phyloP scores from a whole-genome alignment of 495 filamentous ascomycete genomes.

The Cenococcum geophilum region DNA sequence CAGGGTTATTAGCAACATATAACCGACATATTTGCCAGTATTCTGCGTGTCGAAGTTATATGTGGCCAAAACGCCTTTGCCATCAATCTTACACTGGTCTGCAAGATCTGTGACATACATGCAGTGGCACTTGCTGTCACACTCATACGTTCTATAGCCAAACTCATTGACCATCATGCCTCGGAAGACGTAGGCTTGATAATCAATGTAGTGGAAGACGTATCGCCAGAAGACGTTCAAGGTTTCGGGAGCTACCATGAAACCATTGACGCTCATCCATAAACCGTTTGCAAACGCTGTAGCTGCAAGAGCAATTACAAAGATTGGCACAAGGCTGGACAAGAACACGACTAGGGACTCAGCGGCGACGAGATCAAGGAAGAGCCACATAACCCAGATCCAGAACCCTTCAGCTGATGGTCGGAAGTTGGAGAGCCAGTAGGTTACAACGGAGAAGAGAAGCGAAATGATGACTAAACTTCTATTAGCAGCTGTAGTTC shows the following conservation, averaged over 20 bases:
- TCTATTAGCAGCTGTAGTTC: not conserved
- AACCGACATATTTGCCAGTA: conserved; percentile 66
- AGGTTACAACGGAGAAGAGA: conserved; percentile 65
- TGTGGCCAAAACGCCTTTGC: conserved; percentile 56
- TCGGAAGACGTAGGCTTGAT: conserved; percentile 76
- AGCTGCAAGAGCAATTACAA: conserved; percentile 68
- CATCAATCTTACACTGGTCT: conserved; percentile 59
- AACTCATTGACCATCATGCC: conserved; percentile 93
- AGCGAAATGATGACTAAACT: conserved; percentile 57
- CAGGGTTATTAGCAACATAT: conserved; percentile 64
- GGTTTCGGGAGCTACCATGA: conserved; percentile 62
- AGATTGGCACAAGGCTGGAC: conserved; percentile 64
- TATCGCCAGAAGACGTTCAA: conserved; percentile 81
- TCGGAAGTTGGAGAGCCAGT: conserved; percentile 75
- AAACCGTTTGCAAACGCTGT: conserved; percentile 78
- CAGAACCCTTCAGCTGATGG: conserved; percentile 61
- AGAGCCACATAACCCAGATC: conserved; percentile 79
- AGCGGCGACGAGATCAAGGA: conserved; percentile 73
- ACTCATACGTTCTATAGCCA: conserved; percentile 52
- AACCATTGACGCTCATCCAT: conserved; percentile 80
- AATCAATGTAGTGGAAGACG: conserved; percentile 79
- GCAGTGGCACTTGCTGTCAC: conserved; percentile 53
- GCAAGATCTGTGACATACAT: conserved; percentile 62
- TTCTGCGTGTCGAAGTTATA: conserved; percentile 61
- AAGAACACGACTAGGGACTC: conserved; percentile 75